Evolutionary conservation across 345 rosid genomes (phyloP).

Genomic region (Ceriops decandra): DNA sequence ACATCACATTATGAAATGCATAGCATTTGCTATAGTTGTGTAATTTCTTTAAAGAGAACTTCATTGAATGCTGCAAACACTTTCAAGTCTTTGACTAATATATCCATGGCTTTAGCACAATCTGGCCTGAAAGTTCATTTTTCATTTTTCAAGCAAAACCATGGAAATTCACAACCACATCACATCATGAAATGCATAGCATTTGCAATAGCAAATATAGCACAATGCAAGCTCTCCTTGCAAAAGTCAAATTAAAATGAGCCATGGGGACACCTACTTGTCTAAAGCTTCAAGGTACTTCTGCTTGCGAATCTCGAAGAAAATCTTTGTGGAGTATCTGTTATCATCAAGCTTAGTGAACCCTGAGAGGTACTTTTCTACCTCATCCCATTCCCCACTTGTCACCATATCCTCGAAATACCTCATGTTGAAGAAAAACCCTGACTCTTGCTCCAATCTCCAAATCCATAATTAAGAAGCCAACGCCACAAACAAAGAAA

Average conservation of each 20-base stretch:
- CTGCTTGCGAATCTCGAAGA: conserved; percentile 90
- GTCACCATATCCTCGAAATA: conserved; percentile 73
- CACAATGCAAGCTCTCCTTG: background rate
- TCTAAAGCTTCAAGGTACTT: conserved; percentile 87
- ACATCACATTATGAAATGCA: background rate
- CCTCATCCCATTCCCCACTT: conserved; percentile 88
- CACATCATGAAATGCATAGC: background rate
- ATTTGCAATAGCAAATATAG: background rate
- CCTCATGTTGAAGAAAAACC: conserved; percentile 73
- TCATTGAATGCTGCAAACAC: conserved; percentile 68
- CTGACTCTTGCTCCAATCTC: conserved; percentile 82
- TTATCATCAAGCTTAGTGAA: conserved; percentile 94
- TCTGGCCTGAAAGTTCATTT: conserved; percentile 48
- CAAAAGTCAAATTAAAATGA: background rate
- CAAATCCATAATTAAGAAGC: background rate
- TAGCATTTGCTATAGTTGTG: too few species aligned
- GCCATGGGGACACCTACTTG: conserved; percentile 29
- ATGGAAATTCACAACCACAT: background rate
- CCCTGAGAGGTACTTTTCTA: conserved; percentile 69
- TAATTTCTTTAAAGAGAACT: conserved; percentile 74
- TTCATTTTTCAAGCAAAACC: background rate
- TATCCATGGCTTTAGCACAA: conserved; percentile 74
- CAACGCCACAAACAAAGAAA: conserved; percentile 5
- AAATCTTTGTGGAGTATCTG: conserved; percentile 77
- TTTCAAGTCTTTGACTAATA: conserved; percentile 72